These are phyloP conservation scores for Pythium biforme DNA, from an alignment of 352 stramenopile species.

Conservation along the genomic window DNA sequence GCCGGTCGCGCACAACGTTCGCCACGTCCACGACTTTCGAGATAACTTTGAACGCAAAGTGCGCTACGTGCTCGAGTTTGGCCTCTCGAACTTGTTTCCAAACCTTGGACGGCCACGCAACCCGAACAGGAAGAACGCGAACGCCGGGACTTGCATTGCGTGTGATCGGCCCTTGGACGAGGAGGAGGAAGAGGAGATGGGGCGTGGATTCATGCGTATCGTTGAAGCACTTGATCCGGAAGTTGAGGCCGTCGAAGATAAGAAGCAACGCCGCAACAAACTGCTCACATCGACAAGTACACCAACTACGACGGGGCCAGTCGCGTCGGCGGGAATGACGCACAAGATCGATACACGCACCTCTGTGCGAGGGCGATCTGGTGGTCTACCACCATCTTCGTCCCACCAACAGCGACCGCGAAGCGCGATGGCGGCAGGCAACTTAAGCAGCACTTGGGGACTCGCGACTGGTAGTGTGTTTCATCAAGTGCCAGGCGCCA, in stretches of 20 bases:
- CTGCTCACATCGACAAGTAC: constrained; percentile 8
- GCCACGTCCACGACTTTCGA: constrained; percentile 40
- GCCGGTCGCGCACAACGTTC: constrained; percentile 40
- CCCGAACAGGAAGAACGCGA: constrained; percentile 21
- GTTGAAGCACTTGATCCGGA: constrained; percentile 20
- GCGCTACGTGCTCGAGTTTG: constrained; percentile 53
- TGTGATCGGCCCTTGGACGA: constrained; percentile 59
- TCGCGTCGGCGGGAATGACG: constrained; percentile 18
- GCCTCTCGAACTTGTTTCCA: constrained; percentile 60
- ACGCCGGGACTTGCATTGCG: constrained; percentile 59
- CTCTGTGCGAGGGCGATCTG: constrained; percentile 40
- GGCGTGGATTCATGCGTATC: constrained; percentile 2
- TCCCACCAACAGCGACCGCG: constrained; percentile 35
- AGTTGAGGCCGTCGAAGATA: constrained; percentile 30
- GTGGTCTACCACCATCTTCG: constrained; percentile 15
- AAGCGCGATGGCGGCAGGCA: constrained; percentile 5
- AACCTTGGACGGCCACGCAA: constrained; percentile 41
- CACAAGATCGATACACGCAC: constrained; percentile 58
- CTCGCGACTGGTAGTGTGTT: constrained; percentile 13
- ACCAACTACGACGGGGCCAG: neutral
- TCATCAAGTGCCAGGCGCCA: constrained; percentile 42
- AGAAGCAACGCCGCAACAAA: constrained; percentile 34
- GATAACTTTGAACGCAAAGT: constrained; percentile 47
- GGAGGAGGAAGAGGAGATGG: constrained; percentile 18
- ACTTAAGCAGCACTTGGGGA: neutral